Percentiles rank a stretch among this genome's conserved stretches.
These are phyloP conservation scores for Cadophora luteo-olivacea DNA, from an alignment of 2,329 filamentous ascomycete genomes.

Conservation along the genomic window DNA sequence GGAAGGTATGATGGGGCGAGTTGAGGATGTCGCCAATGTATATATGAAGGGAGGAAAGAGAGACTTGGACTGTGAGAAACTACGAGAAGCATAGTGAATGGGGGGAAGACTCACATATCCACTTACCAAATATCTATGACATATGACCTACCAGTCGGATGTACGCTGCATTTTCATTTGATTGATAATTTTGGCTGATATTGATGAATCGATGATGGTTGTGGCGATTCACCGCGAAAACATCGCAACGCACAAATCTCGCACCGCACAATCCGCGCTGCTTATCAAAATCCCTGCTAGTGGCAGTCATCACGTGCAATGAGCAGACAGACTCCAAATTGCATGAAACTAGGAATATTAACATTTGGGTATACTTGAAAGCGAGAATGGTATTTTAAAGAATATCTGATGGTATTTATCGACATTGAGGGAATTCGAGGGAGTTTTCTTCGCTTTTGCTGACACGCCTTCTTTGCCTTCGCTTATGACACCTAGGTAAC, in stretches of 20 bases:
- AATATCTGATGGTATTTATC: neutral
- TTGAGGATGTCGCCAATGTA: neutral
- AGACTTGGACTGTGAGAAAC: slow-evolving; percentile 9
- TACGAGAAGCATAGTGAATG: slow-evolving; percentile 19
- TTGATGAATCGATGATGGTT: slow-evolving; percentile 17
- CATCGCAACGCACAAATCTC: slow-evolving; percentile 28
- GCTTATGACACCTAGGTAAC: neutral
- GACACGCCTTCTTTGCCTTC: neutral
- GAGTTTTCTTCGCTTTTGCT: neutral
- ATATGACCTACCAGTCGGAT: slow-evolving; percentile 3
- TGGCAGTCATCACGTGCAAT: slow-evolving; percentile 8
- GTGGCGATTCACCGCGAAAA: slow-evolving; percentile 24
- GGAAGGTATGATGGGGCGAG: slow-evolving; percentile 2
- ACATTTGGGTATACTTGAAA: neutral
- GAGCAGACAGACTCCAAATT: neutral
- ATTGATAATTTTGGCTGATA: slow-evolving; percentile 11
- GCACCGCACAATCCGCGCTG: slow-evolving; percentile 22
- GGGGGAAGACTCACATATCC: neutral
- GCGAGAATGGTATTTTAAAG: neutral
- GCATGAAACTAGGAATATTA: neutral
- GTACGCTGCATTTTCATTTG: neutral
- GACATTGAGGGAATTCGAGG: slow-evolving; percentile 17
- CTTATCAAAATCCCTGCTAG: slow-evolving; percentile 6
- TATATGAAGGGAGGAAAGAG: slow-evolving; percentile 7
- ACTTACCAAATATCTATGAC: neutral